Conservation (phyloP, 768 basidiomycete species). For the Mycena pura region DNA sequence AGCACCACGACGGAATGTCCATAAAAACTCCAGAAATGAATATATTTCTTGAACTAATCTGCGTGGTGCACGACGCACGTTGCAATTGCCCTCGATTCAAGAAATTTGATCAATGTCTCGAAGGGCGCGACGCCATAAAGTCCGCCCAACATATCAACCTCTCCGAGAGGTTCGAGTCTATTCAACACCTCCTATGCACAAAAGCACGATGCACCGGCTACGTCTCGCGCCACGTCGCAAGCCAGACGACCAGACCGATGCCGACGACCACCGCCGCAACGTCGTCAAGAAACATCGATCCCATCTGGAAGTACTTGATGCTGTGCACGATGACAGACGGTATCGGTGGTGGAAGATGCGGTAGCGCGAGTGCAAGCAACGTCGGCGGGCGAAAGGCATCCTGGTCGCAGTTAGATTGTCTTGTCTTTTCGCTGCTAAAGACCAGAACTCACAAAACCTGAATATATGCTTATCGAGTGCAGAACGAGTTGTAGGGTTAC, state of each 20-base stretch:
- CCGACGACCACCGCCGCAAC: constrained; percentile 74
- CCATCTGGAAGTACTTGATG: constrained; percentile 74
- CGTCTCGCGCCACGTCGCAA: constrained; percentile 53
- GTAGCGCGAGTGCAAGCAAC: constrained; percentile 64
- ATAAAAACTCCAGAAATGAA: too few species aligned
- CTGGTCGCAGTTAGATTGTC: constrained; percentile 37
- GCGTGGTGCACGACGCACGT: too few species aligned
- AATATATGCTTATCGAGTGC: constrained; percentile 76
- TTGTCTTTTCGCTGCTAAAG: too few species aligned
- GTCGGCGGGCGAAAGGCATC: constrained; percentile 65
- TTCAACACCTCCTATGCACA: too few species aligned
- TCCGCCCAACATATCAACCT: too few species aligned
- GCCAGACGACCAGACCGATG: constrained; percentile 66
- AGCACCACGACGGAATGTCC: too few species aligned
- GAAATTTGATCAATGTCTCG: too few species aligned
- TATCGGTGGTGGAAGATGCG: constrained; percentile 70
- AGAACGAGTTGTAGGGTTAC: constrained; percentile 72
- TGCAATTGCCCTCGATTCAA: too few species aligned
- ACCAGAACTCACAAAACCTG: constrained; percentile 61
- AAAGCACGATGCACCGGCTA: constrained; percentile 8
- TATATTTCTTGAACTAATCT: too few species aligned
- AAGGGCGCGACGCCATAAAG: too few species aligned
- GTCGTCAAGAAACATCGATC: constrained; percentile 71
- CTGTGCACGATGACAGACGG: constrained; percentile 66
- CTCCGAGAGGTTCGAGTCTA: too few species aligned